Conservation (phyloP, 2,329 filamentous ascomycete genomes). For the Arthrinium phaeospermum region DNA sequence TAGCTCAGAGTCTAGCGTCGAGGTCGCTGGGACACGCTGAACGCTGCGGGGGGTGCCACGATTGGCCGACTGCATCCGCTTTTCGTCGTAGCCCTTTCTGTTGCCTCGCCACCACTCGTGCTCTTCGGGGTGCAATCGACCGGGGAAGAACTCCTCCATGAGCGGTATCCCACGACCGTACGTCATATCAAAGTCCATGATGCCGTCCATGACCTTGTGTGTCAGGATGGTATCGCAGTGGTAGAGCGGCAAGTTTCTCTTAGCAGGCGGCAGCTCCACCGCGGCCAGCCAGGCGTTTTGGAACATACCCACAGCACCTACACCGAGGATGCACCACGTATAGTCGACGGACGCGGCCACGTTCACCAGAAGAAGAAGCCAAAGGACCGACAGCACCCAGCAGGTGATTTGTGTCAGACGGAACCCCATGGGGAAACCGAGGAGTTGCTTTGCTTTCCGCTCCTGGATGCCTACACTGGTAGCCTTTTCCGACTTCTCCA, state of each 20-base stretch:
- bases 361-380: slow-evolving; percentile 16
- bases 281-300: slow-evolving; percentile 11
- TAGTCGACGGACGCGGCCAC: slow-evolving; percentile 2
- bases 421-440: neutral
- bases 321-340: neutral
- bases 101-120: slow-evolving; percentile 7
- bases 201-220: slow-evolving; percentile 21
- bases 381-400: neutral
- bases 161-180: neutral
- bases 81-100: neutral
- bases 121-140: neutral
- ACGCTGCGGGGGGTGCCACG: neutral
- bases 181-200: slow-evolving; percentile 18
- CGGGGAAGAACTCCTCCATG: slow-evolving; percentile 19
- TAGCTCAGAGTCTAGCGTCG: neutral
- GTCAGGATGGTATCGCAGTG: slow-evolving; percentile 17
- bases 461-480: neutral
- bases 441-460: neutral
- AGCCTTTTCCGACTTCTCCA: neutral
- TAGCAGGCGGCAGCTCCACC: neutral
- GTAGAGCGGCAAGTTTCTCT: neutral
- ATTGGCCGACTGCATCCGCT: neutral
- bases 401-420: slow-evolving; percentile 11
- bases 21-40: neutral
- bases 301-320: neutral